These are phyloP conservation scores for Zymoseptoria ardabiliae DNA, from an alignment of 2,329 filamentous ascomycete species.

Conservation along the genomic window DNA sequence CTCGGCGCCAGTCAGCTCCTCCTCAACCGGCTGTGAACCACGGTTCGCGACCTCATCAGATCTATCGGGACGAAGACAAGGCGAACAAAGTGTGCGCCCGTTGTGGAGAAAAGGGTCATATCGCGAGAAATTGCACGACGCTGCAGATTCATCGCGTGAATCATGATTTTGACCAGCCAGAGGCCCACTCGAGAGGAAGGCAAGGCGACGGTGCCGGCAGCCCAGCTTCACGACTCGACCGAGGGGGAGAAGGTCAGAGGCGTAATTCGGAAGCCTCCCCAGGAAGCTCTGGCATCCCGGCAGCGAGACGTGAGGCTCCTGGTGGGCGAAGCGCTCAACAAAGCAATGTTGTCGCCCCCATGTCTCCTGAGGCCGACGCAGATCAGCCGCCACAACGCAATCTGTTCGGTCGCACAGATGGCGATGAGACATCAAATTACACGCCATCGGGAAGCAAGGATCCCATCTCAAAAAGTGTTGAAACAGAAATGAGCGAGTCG, in stretches of 20 bases:
- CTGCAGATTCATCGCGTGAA: not conserved
- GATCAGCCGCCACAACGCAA: not conserved
- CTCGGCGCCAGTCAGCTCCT: not conserved
- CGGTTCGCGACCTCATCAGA: not conserved
- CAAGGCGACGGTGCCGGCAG: too few species aligned
- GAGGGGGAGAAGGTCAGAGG: not conserved
- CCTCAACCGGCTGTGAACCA: constrained; percentile 1
- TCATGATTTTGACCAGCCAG: not conserved
- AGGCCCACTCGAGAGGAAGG: not conserved
- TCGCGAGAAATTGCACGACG: constrained; percentile 6
- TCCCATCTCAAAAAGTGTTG: not conserved
- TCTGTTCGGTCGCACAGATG: not conserved
- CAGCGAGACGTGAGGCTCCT: not conserved
- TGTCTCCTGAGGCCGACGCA: not conserved
- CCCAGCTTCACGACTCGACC: not conserved
- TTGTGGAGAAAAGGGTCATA: constrained; percentile 14
- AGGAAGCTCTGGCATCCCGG: not conserved
- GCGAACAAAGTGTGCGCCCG: constrained; percentile 6
- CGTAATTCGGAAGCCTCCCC: not conserved
- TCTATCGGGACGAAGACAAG: not conserved
- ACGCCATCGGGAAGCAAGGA: not conserved
- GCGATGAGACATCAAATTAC: not conserved
- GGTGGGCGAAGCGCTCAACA: not conserved
- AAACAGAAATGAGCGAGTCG: constrained; percentile 1
- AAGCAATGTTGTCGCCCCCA: too few species aligned